Percentiles rank a stretch among this genome's conserved stretches.
phyloP scores from a whole-genome alignment of 176 grass and related monocot species.

The Zoysia japonica region DNA sequence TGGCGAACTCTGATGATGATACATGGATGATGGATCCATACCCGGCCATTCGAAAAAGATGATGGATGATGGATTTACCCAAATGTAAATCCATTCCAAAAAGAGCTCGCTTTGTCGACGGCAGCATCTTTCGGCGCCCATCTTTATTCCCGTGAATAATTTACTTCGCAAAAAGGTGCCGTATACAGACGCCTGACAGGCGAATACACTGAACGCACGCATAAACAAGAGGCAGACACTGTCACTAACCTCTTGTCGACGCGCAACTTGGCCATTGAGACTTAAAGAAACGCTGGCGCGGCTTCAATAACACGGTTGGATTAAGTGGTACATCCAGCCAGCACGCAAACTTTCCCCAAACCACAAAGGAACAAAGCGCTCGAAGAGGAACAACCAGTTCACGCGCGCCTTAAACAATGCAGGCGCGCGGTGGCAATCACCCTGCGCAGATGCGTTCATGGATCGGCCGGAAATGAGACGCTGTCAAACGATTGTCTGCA shows the following conservation, averaged over 20 bases:
- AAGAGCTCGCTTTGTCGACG: too few species aligned
- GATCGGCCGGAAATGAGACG: not conserved
- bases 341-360: not conserved
- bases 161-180: not conserved
- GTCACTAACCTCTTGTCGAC: not conserved
- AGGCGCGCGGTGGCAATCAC: not conserved
- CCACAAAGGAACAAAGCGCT: slow-evolving; percentile 9
- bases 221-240: not conserved
- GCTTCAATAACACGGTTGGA: not conserved
- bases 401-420: not conserved
- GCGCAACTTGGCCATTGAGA: slow-evolving; percentile 4
- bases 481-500: too few species aligned
- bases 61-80: too few species aligned
- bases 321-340: not conserved
- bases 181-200: not conserved
- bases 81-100: too few species aligned
- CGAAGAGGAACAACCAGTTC: slow-evolving; percentile 16
- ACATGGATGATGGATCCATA: too few species aligned
- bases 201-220: not conserved
- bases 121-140: not conserved
- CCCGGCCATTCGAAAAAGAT: too few species aligned
- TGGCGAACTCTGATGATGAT: too few species aligned
- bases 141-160: not conserved
- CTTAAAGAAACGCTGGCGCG: not conserved
- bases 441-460: not conserved